These are phyloP conservation scores for Fusarium sacchari DNA, from an alignment of 2,329 filamentous ascomycete species.

Conservation along the genomic window DNA sequence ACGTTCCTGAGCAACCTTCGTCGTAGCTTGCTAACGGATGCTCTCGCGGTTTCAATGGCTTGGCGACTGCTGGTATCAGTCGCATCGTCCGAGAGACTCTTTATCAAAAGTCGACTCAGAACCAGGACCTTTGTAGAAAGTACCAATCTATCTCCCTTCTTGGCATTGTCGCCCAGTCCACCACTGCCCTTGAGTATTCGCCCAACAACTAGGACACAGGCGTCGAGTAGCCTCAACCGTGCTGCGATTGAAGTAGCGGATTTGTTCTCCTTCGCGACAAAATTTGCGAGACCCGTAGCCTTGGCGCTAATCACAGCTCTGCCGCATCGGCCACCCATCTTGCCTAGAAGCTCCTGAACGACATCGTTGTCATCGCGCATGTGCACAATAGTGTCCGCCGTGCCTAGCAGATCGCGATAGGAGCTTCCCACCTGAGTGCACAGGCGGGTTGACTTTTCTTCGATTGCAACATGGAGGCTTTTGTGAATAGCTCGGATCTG, in stretches of 20 bases:
- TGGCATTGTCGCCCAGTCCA: conserved; percentile 43
- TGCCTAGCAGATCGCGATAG: conserved; percentile 90
- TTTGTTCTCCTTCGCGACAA: conserved; percentile 49
- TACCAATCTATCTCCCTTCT: conserved; percentile 62
- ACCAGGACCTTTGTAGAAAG: conserved; percentile 77
- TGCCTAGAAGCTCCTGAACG: conserved; percentile 76
- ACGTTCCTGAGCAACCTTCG: conserved; percentile 73
- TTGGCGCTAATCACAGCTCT: conserved; percentile 75
- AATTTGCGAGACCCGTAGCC: conserved; percentile 63
- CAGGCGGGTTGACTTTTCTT: conserved; percentile 70
- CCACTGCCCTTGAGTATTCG: conserved; percentile 58
- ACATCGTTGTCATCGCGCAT: conserved; percentile 84
- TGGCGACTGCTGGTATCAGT: conserved; percentile 48
- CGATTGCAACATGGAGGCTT: conserved; percentile 66
- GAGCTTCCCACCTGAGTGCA: conserved; percentile 72
- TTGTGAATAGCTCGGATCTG: conserved; percentile 73
- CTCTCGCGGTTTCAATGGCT: conserved; percentile 69
- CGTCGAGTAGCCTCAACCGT: conserved; percentile 61
- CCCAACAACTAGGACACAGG: conserved; percentile 60
- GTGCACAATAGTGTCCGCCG: conserved; percentile 90
- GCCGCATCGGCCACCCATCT: conserved; percentile 82
- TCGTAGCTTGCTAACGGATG: conserved; percentile 70
- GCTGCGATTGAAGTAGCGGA: conserved; percentile 50
- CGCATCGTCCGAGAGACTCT: conserved; percentile 69
- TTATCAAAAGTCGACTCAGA: conserved; percentile 78